These are phyloP conservation scores for Ceratocystis harringtonii DNA, from an alignment of 2,329 filamentous ascomycete species.

Conservation along the genomic window DNA sequence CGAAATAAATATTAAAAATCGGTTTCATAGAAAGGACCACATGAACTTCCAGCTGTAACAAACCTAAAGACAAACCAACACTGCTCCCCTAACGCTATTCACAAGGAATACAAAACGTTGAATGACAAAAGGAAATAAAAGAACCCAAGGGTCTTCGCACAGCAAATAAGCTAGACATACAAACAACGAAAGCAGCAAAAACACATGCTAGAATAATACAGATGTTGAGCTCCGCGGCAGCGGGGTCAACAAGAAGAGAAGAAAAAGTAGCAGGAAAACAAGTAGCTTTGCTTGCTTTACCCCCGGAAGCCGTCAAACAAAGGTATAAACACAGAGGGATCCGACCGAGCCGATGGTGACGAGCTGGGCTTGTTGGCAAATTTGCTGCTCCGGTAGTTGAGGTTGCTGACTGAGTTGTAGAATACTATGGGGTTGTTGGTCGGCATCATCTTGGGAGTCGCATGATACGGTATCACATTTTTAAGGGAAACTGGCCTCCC, in stretches of 20 bases:
- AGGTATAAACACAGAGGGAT: neutral
- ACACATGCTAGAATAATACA: too few relatives aligned
- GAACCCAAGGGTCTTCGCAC: neutral
- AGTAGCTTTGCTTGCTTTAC: neutral
- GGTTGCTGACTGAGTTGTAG: neutral
- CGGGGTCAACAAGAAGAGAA: too few relatives aligned
- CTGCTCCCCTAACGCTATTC: neutral
- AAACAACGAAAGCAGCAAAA: neutral
- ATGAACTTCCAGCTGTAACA: neutral
- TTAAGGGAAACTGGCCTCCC: conserved; percentile 20
- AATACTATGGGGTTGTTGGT: neutral
- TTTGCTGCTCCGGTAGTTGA: neutral
- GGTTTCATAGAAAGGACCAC: neutral
- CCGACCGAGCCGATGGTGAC: neutral
- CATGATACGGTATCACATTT: conserved; percentile 26
- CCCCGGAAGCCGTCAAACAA: neutral
- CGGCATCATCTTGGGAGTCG: conserved; percentile 24
- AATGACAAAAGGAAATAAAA: neutral
- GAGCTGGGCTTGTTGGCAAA: neutral
- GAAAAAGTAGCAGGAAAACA: too few relatives aligned
- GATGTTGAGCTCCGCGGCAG: too few relatives aligned
- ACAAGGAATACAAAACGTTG: neutral
- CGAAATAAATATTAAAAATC: neutral
- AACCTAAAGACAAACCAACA: neutral
- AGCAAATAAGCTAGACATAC: neutral